These are phyloP conservation scores for Chaetomium strumarium DNA, from an alignment of 2,329 filamentous ascomycete species.

Conservation along the genomic window DNA sequence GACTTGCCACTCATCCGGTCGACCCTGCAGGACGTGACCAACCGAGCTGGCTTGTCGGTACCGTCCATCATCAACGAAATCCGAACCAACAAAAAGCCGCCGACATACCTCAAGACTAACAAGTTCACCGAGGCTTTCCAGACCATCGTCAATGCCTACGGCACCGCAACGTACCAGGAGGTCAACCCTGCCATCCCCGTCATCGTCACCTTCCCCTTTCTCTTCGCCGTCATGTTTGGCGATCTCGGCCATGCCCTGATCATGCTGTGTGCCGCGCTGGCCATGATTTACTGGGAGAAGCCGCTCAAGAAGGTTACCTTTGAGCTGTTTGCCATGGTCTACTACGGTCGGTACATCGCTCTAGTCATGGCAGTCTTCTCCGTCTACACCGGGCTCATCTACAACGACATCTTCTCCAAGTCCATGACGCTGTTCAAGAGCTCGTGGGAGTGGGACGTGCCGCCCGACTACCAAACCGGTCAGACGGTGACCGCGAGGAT, in stretches of 20 bases:
- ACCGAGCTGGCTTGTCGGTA: conserved; percentile 90
- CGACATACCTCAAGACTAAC: conserved; percentile 96
- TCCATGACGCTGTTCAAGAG: conserved; percentile 83
- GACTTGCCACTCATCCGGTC: conserved; percentile 84
- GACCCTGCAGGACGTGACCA: conserved; percentile 93
- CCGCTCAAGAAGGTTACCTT: conserved; percentile 86
- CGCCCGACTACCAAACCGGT: conserved; percentile 59
- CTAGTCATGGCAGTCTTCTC: conserved; percentile 97
- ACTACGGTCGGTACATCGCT: conserved; percentile 97
- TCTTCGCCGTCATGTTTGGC: conserved; percentile 99
- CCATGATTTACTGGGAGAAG: conserved; percentile 97
- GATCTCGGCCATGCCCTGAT: conserved; percentile 91
- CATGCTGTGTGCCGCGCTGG: conserved; percentile 74
- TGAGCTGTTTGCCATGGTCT: conserved; percentile 96
- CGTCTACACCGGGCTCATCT: conserved; percentile 92
- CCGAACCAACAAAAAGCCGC: conserved; percentile 91
- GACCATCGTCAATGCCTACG: conserved; percentile 98
- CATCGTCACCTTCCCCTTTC: conserved; percentile 97
- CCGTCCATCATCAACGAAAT: conserved; percentile 99
- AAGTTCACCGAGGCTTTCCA: conserved; percentile 98
- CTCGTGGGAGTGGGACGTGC: conserved; percentile 76
- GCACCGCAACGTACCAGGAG: conserved; percentile 94
- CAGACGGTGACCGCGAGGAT: conserved; percentile 61
- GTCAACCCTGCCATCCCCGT: conserved; percentile 94
- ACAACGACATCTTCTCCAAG: conserved; percentile 96